phyloP scores from a whole-genome alignment of 2,329 filamentous ascomycete species.

The Mycosphaerella sp. region DNA sequence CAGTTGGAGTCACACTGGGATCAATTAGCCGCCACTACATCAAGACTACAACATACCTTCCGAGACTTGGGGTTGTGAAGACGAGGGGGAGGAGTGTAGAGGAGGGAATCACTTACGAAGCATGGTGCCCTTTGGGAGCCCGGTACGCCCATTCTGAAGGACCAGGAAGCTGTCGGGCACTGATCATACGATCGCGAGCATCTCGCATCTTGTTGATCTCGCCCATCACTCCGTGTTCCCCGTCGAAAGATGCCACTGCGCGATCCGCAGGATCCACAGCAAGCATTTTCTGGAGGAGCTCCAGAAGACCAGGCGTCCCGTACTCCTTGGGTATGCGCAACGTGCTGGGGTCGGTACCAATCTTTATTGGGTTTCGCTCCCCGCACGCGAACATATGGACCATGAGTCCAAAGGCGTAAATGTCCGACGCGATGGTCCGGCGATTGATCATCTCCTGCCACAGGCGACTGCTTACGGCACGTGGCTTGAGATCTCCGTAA shows the following conservation, averaged over 20 bases:
- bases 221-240: slow-evolving; percentile 6
- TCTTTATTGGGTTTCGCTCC: background rate
- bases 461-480: background rate
- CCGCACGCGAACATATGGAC: slow-evolving; percentile 13
- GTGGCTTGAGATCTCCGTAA: background rate
- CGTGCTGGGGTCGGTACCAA: slow-evolving; percentile 5
- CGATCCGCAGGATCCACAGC: slow-evolving; percentile 11
- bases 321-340: slow-evolving; percentile 9
- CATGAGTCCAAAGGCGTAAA: slow-evolving; percentile 21
- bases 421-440: slow-evolving; percentile 11
- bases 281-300: slow-evolving; percentile 10
- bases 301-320: slow-evolving; percentile 6
- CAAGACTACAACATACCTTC: no score
- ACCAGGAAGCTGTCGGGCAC: background rate
- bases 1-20: no score
- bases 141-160: background rate
- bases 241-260: slow-evolving; percentile 13
- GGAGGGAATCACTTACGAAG: background rate
- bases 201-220: slow-evolving; percentile 9
- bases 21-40: no score
- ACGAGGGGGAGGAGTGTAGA: background rate
- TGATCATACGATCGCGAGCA: slow-evolving; percentile 10
- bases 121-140: background rate
- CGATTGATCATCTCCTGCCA: background rate
- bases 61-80: no score